Base-by-base conservation (phyloP, 495 filamentous ascomycete species). In the Podospora fimiseda region DNA sequence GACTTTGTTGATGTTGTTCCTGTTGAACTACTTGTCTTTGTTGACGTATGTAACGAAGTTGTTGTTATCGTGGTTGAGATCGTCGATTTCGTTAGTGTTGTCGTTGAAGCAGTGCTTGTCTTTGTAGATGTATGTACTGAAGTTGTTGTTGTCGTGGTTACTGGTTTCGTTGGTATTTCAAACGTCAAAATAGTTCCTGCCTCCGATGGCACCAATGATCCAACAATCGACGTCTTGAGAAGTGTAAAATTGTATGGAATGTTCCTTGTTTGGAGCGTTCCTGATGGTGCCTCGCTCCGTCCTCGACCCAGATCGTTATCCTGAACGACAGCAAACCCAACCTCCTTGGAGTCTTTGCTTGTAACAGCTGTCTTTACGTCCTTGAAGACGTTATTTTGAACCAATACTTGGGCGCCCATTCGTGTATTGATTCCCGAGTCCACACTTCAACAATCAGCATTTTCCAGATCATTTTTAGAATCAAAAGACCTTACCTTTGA, bases 401-500 rank as follows among this genome's bases (percentile, higher is more conserved):
- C 77, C 13, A 85, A 68, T 2, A 84, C 58, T 68, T 87, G 81
- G 13, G 84, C 85, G 24, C 81, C 82, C 48, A 80, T 64, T 38
- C 85, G 79, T 15, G 81, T 79, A 70, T 88, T 84, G 70, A 87
- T 80, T 16, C 78, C 82, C 45, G 80, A 78, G 57, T 55, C 62
- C 41, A 81, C 71, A 46, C 70, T 63, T 39, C n/a, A n/a, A n/a
- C n/a, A n/a, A n/a, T n/a, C n/a, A n/a, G n/a, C n/a, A n/a, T n/a
- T n/a, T n/a, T n/a, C n/a, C n/a, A n/a, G n/a, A n/a, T n/a, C n/a
- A n/a, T n/a, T n/a, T n/a, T n/a, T n/a, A n/a, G n/a, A n/a, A n/a
- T n/a, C n/a, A n/a, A n/a, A n/a, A n/a, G n/a, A n/a, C n/a, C 56
- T 56, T 37, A 65, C 62, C 59, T 61, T 15, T 67, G 57, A 61